Base-by-base conservation (phyloP, 2,329 filamentous ascomycete genomes). In the Sphaerulina vaccinii region DNA sequence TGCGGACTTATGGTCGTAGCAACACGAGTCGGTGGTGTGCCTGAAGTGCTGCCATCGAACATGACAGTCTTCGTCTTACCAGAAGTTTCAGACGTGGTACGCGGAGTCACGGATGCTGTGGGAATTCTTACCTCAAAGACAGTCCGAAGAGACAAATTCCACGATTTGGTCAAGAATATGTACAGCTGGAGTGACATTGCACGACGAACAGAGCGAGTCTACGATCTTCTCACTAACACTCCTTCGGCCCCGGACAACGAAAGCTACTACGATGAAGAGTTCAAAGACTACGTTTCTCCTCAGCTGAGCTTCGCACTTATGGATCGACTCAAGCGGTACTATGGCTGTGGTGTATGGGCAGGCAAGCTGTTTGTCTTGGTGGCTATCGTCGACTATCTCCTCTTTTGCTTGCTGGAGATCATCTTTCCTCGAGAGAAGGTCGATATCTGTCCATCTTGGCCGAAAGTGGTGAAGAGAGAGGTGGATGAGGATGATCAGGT, bases 131-230 rank as follows among this genome's bases (percentile, higher is more conserved):
- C 92, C 38, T 92, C 91, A 61, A 51, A 52, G 4, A 60, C 51
- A 4, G 87, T 99, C 22, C 85, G 90, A 57, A 95, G 93, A 1
- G 92, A 97, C 68, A 83, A 86, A 36, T 99, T 99, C 67, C 93
- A 99, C 68, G 92, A 96, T 60, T 88, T 97, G 70, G 93, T 99
- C 57, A 90, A 92, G 71, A 88, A 88, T 75, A 97, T 97, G 93
- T 99, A 99, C 73, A 95, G 90, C 1, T 99, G 93, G 93, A 88
- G 88, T 22, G 92, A 99, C 68, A 92, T 99, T 22, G 93, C 93
- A 11, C 82, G 87, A 62, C 87, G 93, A 49, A 97, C 93, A 0
- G 93, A 99, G 72, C 82, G 92, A 23, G 93, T 99, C 0, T 99
- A 99, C 71, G 85, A 95, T 68, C 89, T 93, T 41, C 95, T 99